phyloP scores from a whole-genome alignment of 495 filamentous ascomycete genomes.

The Jackrogersella minutella region DNA sequence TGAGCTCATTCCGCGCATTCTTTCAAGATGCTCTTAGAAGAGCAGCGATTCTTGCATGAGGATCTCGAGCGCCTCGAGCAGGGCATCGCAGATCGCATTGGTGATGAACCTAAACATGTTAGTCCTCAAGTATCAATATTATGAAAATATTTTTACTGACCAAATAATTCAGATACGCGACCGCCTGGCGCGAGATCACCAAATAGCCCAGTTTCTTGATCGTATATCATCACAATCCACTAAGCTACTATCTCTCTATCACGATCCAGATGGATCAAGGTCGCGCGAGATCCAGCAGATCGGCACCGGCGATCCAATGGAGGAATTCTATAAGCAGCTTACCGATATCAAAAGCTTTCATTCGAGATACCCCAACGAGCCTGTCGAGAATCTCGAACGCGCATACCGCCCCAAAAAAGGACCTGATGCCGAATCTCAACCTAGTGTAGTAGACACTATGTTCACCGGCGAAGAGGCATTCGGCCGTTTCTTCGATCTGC shows the following conservation, averaged over 20 bases:
- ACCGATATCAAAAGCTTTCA: constrained; percentile 84
- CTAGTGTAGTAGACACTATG: constrained; percentile 83
- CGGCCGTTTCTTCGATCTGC: constrained; percentile 90
- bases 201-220: constrained; percentile 83
- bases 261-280: constrained; percentile 73
- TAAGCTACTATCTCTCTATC: constrained; percentile 83
- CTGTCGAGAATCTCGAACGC: constrained; percentile 91
- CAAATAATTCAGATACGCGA: constrained; percentile 74
- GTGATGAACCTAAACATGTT: constrained; percentile 89
- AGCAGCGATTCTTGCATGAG: constrained; percentile 91
- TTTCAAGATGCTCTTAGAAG: constrained; percentile 82
- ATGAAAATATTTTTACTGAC: constrained; percentile 44
- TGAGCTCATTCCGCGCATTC: no score
- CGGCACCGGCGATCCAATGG: constrained; percentile 86
- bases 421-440: constrained; percentile 68
- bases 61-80: constrained; percentile 94
- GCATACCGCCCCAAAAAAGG: constrained; percentile 78
- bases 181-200: constrained; percentile 85
- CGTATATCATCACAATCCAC: constrained; percentile 86
- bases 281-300: constrained; percentile 84
- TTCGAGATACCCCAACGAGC: constrained; percentile 90
- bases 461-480: constrained; percentile 95
- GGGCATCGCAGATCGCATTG: constrained; percentile 86
- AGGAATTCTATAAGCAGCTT: constrained; percentile 90
- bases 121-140: constrained; percentile 43